Percentiles rank a stretch among this genome's conserved stretches.
These are phyloP conservation scores for Theobroma grandiflorum DNA, from an alignment of 441 rosid species.

Conservation along the genomic window DNA sequence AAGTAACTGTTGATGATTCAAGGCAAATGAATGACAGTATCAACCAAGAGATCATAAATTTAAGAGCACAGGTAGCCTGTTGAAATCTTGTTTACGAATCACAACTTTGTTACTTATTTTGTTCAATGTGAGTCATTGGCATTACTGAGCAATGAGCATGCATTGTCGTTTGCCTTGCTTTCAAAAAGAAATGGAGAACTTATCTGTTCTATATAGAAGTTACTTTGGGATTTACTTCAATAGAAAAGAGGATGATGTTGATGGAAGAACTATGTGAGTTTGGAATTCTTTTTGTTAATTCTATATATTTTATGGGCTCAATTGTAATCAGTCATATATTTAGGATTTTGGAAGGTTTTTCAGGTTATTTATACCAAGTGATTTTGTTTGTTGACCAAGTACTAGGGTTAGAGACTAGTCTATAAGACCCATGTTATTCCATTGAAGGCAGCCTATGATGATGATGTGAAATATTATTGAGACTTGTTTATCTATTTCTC, in stretches of 20 bases:
- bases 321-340: not conserved
- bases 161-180: not conserved
- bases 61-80: constrained; percentile 70
- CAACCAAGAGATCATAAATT: constrained; percentile 57
- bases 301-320: not conserved
- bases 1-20: constrained; percentile 51
- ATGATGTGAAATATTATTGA: not conserved
- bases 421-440: not conserved
- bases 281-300: not conserved
- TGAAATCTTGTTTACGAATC: not conserved
- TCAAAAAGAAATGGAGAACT: not conserved
- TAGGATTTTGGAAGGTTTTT: not conserved
- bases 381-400: not conserved
- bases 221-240: not conserved
- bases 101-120: not conserved
- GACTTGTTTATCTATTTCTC: not conserved
- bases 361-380: not conserved
- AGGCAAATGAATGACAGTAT: constrained; percentile 49
- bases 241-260: not conserved
- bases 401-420: constrained; percentile 3
- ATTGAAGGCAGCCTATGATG: not conserved
- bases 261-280: not conserved
- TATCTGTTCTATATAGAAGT: not conserved
- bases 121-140: not conserved
- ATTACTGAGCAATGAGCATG: not conserved